Evolutionary conservation across 2,329 filamentous ascomycete species (phyloP), one percentile per base, ranked within the genome.

Genomic region (Diaporthe vaccinii): DNA sequence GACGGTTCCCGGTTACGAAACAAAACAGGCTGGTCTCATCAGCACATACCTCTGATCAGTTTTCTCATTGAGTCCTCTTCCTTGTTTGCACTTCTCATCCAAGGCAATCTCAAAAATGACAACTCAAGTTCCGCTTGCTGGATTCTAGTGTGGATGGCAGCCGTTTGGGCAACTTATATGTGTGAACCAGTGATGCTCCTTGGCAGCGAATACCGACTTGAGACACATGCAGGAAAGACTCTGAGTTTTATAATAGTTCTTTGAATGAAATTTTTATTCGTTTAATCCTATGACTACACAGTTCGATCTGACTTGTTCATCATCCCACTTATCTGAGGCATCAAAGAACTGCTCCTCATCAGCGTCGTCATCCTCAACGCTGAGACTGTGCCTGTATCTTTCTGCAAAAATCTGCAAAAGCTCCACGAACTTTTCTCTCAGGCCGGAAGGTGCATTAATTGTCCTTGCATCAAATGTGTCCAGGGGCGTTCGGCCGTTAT

Each of bases 331-430:
- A 8, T 69, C 65, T 28, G 51, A 69, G 22, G 65, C 65, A 28
- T 69, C 65, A 31, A 69, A 69, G n/a, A 69, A 69, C 49, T 41
- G 31, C n/a, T 69, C 65, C 9, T n/a, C 34, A 22, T 46, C 49
- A 14, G n/a, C 65, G 17, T 53, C 49, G 14, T 53, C 65, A 20
- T 41, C 49, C 46, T 69, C 65, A 31, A 39, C 17, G 9, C 15
- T 5, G 34, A 55, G n/a, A 55, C 49, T 39, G n/a, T 25, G 46
- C 22, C 17, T 41, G 12, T 55, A 28, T 39, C 65, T 69, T 20
- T 69, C 20, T 8, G 49, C 22, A 22, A 69, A 55, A 5, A 55
- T 39, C 15, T 69, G 65, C 49, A 69, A 55, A 36, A 69, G 65
- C 10, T 36, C 49, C 49, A 69, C 20, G 3, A 69, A 55, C 10